Conservation (phyloP, 2,329 filamentous ascomycete species). For the Monosporascus sp. region DNA sequence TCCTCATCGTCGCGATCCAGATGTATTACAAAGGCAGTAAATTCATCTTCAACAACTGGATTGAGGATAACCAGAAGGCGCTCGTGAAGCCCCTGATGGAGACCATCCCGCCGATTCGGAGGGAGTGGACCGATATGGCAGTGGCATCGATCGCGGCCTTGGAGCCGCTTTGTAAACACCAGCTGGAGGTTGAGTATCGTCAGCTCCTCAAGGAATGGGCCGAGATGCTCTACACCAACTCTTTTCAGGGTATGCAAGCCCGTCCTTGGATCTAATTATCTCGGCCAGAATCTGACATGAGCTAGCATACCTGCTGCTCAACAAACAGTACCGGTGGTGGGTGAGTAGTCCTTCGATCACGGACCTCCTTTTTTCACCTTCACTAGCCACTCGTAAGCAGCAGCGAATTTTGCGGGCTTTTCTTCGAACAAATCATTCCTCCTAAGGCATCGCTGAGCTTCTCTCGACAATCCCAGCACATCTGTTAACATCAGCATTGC, state of each 20-base stretch:
- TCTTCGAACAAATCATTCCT: not conserved
- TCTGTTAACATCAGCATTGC: not conserved
- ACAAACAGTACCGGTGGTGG: constrained; percentile 33
- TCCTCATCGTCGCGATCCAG: constrained; percentile 50
- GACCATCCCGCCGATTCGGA: constrained; percentile 39
- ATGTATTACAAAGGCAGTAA: constrained; percentile 45
- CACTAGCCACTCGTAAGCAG: too few species aligned
- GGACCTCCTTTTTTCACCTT: not conserved
- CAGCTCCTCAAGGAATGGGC: constrained; percentile 41
- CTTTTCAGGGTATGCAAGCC: constrained; percentile 42
- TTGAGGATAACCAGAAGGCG: constrained; percentile 35
- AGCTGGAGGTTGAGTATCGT: constrained; percentile 43
- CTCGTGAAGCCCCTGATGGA: constrained; percentile 42
- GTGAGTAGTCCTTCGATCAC: constrained; percentile 5
- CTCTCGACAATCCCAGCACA: not conserved
- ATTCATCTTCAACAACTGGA: constrained; percentile 45
- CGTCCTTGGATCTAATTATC: not conserved
- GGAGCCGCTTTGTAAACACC: constrained; percentile 36
- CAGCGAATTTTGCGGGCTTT: not conserved
- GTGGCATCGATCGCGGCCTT: constrained; percentile 37
- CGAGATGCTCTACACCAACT: constrained; percentile 46
- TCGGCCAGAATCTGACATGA: not conserved
- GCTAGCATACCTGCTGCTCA: constrained; percentile 46
- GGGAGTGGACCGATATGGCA: constrained; percentile 43
- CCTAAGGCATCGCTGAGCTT: not conserved